These are phyloP conservation scores for Quercus ilex DNA, from an alignment of 306 rosid species.

Conservation along the genomic window DNA sequence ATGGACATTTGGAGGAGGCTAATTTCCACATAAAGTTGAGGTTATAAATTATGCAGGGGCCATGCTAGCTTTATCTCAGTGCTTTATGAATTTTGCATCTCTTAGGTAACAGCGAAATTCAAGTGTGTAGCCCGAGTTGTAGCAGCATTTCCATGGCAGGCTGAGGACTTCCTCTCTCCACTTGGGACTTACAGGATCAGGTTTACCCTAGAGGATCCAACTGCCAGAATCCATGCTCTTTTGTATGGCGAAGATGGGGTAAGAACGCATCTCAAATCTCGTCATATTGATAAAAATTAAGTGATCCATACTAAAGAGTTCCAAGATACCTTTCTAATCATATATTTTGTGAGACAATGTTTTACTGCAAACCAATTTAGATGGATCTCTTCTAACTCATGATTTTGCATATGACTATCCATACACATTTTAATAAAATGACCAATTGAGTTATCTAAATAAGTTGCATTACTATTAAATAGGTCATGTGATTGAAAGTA, in stretches of 20 bases:
- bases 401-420: no score
- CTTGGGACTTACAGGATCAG: conserved; percentile 37
- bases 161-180: conserved; percentile 30
- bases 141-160: conserved; percentile 42
- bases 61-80: not conserved
- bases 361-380: no score
- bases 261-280: conserved; percentile 1
- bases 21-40: not conserved
- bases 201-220: conserved; percentile 72
- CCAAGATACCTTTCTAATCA: no score
- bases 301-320: no score
- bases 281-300: not conserved
- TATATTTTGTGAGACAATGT: no score
- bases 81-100: conserved; percentile 6
- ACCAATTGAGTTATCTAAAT: no score
- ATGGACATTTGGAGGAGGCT: not conserved
- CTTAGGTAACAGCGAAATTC: conserved; percentile 56
- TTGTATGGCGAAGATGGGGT: conserved; percentile 67
- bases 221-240: conserved; percentile 69
- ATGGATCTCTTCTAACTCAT: no score
- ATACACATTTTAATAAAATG: no score
- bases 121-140: conserved; percentile 62
- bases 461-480: no score
- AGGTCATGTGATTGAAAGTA: no score
- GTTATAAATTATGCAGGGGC: not conserved